Conservation (phyloP, 176 grass and related monocot species). For the Urochloa ruziziensis region DNA sequence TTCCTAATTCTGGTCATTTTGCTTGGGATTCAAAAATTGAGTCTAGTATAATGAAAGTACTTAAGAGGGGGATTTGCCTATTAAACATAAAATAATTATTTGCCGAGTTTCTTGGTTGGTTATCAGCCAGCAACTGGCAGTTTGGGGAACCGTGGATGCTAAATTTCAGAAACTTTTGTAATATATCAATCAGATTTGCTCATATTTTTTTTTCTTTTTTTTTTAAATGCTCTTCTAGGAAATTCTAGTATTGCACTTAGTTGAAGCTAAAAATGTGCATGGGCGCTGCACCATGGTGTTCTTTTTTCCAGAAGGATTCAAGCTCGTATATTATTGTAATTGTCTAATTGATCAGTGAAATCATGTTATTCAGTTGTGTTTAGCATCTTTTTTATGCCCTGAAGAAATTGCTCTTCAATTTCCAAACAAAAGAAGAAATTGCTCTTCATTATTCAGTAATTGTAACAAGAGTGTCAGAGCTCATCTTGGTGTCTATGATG, state of each 20-base stretch:
- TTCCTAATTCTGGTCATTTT: too few species aligned
- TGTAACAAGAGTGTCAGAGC: neutral
- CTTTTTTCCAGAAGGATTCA: neutral
- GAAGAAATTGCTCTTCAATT: too few species aligned
- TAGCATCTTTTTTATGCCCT: neutral
- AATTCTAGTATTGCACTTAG: neutral
- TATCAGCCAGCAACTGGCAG: too few species aligned
- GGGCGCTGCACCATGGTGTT: neutral
- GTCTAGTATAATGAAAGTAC: too few species aligned
- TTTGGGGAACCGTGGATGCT: too few species aligned
- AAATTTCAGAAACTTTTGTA: too few species aligned
- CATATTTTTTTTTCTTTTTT: too few species aligned
- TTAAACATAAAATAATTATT: too few species aligned
- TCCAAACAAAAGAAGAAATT: too few species aligned
- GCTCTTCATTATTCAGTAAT: neutral
- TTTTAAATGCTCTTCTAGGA: neutral
- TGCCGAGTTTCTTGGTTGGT: neutral
- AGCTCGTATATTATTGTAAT: slow-evolving; percentile 5
- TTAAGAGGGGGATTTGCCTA: too few species aligned
- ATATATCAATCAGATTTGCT: too few species aligned
- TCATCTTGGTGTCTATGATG: slow-evolving; percentile 5
- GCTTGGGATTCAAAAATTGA: too few species aligned
- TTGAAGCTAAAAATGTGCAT: slow-evolving; percentile 14
- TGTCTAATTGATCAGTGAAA: neutral
- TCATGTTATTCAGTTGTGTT: neutral